Percentiles rank a stretch among this genome's conserved stretches.
Evolutionary conservation across 129 eudicot genomes (phyloP).

Genomic region (Kitagawia praeruptora): DNA sequence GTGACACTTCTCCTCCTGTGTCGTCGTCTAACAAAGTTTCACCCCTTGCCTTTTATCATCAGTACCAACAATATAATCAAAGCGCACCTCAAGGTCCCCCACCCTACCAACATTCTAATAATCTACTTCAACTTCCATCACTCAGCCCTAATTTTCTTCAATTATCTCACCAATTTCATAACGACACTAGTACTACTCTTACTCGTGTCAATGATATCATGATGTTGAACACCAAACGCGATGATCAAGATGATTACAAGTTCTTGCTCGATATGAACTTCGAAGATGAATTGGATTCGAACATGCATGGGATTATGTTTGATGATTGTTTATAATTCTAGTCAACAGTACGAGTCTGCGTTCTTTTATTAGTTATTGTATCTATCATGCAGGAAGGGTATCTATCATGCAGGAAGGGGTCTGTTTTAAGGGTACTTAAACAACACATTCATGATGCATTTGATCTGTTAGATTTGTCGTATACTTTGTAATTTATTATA

Average conservation of each 20-base stretch:
- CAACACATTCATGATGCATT: slow-evolving; percentile 4
- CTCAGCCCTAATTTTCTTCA: slow-evolving; percentile 33
- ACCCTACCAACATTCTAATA: slow-evolving; percentile 26
- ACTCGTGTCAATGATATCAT: slow-evolving; percentile 13
- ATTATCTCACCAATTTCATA: slow-evolving; percentile 13
- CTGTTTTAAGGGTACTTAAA: neutral
- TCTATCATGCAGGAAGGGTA: neutral
- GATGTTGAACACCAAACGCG: slow-evolving; percentile 14
- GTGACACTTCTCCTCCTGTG: slow-evolving; percentile 17
- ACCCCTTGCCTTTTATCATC: slow-evolving; percentile 26
- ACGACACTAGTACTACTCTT: slow-evolving; percentile 3
- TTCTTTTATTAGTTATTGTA: too few relatives aligned
- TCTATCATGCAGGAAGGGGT: neutral
- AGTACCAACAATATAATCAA: slow-evolving; percentile 1
- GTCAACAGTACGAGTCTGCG: neutral
- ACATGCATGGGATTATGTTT: slow-evolving; percentile 36
- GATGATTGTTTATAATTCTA: slow-evolving; percentile 9
- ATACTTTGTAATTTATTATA: neutral
- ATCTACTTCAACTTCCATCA: slow-evolving; percentile 15
- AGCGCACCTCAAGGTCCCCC: slow-evolving; percentile 15
- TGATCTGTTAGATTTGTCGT: neutral
- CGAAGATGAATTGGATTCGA: slow-evolving; percentile 18
- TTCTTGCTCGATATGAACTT: slow-evolving; percentile 42
- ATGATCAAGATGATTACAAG: slow-evolving; percentile 42
- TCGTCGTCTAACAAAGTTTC: slow-evolving; percentile 11